Percentiles rank a stretch among this genome's conserved stretches.
phyloP scores from a whole-genome alignment of 257 asterid species.

The Thymus quinquecostatus region DNA sequence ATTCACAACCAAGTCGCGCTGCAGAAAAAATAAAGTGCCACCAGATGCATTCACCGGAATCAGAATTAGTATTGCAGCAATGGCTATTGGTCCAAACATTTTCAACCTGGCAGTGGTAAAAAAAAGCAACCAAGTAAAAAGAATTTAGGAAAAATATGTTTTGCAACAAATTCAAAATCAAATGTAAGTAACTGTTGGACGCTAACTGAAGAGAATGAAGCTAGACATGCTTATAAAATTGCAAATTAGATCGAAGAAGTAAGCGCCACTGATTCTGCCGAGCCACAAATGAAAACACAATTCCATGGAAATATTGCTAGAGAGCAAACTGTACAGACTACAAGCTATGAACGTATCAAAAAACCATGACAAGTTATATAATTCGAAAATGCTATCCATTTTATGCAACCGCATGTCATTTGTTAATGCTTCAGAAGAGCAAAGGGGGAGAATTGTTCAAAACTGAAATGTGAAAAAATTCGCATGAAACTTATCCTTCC shows the following conservation, averaged over 20 bases:
- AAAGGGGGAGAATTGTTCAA: background rate
- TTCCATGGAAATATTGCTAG: background rate
- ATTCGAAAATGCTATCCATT: background rate
- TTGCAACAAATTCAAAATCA: constrained; percentile 13
- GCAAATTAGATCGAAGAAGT: background rate
- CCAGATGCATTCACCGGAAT: constrained; percentile 86
- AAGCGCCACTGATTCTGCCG: background rate
- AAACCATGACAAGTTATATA: background rate
- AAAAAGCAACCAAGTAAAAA: constrained; percentile 26
- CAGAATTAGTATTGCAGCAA: constrained; percentile 73
- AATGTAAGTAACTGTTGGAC: background rate
- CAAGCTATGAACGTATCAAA: background rate
- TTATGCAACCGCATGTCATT: too few relatives aligned
- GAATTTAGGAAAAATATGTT: background rate
- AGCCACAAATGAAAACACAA: background rate
- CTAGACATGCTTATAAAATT: constrained; percentile 6
- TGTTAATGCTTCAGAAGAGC: constrained; percentile 1
- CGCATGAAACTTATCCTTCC: too few relatives aligned
- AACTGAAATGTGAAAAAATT: background rate
- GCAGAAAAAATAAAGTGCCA: constrained; percentile 70
- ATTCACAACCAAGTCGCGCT: constrained; percentile 83
- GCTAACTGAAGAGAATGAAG: background rate
- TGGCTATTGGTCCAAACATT: constrained; percentile 82
- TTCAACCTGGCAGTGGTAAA: constrained; percentile 61
- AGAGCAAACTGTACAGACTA: background rate